A percentile compares a stretch with the other conserved stretches of the same genome.
Conservation (phyloP, 768 basidiomycete species). For the Strobilomyces echinocephalus region DNA sequence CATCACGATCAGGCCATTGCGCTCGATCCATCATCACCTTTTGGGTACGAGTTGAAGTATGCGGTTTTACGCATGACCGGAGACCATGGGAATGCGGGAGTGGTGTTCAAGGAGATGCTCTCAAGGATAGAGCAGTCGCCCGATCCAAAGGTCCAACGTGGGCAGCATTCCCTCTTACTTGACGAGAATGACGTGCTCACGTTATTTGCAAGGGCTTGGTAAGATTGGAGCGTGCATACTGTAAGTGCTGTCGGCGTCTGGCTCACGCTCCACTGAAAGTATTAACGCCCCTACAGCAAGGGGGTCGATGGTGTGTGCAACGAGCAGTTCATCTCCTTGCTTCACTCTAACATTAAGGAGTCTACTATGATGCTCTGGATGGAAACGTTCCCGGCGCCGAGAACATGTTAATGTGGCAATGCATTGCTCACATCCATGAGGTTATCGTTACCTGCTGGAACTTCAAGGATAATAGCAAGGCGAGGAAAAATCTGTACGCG, state of each 20-base stretch:
- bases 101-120: too few species aligned
- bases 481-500: not conserved
- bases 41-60: too few species aligned
- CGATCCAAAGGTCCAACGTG: too few species aligned
- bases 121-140: too few species aligned
- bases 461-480: not conserved
- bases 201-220: too few species aligned
- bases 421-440: conserved; percentile 1
- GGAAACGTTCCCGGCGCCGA: not conserved
- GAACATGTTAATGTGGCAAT: not conserved
- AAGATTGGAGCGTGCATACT: conserved; percentile 5
- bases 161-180: too few species aligned
- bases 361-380: not conserved
- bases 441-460: conserved; percentile 2
- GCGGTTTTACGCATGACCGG: too few species aligned
- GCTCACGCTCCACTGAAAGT: not conserved
- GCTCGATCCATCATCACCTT: too few species aligned
- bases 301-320: not conserved
- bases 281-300: conserved; percentile 1
- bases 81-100: too few species aligned
- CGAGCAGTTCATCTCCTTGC: not conserved
- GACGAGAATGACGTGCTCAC: too few species aligned
- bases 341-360: not conserved
- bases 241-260: not conserved
- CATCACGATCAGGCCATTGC: too few species aligned